These are phyloP conservation scores for Aspergillus costaricaensis DNA, from an alignment of 2,329 filamentous ascomycete species.

Conservation along the genomic window DNA sequence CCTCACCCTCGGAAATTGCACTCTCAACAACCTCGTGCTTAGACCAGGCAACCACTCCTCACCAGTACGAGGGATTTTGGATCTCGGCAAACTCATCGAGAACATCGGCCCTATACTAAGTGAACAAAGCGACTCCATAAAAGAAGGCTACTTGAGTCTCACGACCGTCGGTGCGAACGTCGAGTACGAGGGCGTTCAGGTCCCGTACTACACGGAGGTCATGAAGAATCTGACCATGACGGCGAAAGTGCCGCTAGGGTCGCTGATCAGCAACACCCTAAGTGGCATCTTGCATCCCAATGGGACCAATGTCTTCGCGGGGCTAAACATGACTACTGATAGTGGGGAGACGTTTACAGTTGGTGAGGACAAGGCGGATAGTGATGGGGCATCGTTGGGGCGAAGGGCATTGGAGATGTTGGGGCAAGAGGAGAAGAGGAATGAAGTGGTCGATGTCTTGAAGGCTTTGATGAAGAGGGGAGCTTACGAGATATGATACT, in stretches of 20 bases:
- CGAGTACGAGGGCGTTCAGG: conserved; percentile 31
- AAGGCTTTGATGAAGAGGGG: conserved; percentile 5
- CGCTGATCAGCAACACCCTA: conserved; percentile 35
- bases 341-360: background rate
- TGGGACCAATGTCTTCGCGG: conserved; percentile 17
- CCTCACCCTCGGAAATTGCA: conserved; percentile 52
- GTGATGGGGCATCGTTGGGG: conserved; percentile 1
- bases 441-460: conserved; percentile 16
- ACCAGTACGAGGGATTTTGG: conserved; percentile 51
- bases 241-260: conserved; percentile 30
- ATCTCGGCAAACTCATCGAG: conserved; percentile 44
- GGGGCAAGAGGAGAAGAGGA: conserved; percentile 20
- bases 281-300: conserved; percentile 22
- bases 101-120: conserved; percentile 30
- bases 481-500: background rate
- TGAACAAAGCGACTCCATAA: conserved; percentile 27
- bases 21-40: conserved; percentile 53
- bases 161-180: conserved; percentile 31
- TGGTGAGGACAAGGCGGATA: background rate
- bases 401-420: conserved; percentile 12
- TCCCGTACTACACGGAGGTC: conserved; percentile 39
- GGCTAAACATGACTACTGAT: background rate
- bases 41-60: conserved; percentile 56
- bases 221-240: conserved; percentile 35
- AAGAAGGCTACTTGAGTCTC: conserved; percentile 31